A percentile compares a stretch with the other conserved stretches of the same genome.
Conservation (phyloP, 352 stramenopile genomes). For the Pythium phragmitis region DNA sequence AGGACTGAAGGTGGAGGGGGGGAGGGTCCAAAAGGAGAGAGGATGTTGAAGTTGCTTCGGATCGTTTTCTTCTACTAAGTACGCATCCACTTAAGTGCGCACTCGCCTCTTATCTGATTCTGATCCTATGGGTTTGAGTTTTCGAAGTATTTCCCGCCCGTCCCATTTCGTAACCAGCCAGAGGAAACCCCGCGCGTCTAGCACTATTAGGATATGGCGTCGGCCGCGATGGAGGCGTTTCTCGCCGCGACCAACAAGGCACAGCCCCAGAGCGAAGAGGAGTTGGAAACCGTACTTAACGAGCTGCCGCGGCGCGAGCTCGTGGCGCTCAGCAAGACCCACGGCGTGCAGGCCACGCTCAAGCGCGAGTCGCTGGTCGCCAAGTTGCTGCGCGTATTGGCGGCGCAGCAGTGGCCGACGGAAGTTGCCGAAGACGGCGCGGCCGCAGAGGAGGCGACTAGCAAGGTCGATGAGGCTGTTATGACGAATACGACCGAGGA, state of each 20-base stretch:
- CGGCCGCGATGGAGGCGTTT: conserved; percentile 15
- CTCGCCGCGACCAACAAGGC: conserved; percentile 11
- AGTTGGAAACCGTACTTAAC: conserved; percentile 18
- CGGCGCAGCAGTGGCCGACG: conserved; percentile 11
- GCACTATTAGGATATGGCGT: not conserved
- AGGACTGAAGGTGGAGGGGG: not conserved
- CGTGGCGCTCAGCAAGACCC: conserved; percentile 26
- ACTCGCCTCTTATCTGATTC: not conserved
- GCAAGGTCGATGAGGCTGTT: not conserved
- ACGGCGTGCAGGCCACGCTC: conserved; percentile 27
- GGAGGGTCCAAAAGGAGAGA: not conserved
- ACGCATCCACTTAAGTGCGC: conserved; percentile 4
- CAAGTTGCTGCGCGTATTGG: conserved; percentile 19
- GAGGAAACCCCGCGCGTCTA: not conserved
- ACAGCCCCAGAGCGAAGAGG: conserved; percentile 8
- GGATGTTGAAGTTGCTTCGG: conserved; percentile 8
- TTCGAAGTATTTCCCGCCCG: conserved; percentile 11
- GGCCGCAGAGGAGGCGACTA: not conserved
- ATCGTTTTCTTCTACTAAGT: not conserved
- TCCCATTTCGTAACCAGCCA: conserved; percentile 4
- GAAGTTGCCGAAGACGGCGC: not conserved
- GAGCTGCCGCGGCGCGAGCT: conserved; percentile 25
- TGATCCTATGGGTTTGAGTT: conserved; percentile 12
- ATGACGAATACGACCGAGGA: not conserved
- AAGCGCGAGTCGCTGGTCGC: conserved; percentile 28